phyloP scores from a whole-genome alignment of 768 basidiomycete species.

The Strobilomyces echinocephalus region DNA sequence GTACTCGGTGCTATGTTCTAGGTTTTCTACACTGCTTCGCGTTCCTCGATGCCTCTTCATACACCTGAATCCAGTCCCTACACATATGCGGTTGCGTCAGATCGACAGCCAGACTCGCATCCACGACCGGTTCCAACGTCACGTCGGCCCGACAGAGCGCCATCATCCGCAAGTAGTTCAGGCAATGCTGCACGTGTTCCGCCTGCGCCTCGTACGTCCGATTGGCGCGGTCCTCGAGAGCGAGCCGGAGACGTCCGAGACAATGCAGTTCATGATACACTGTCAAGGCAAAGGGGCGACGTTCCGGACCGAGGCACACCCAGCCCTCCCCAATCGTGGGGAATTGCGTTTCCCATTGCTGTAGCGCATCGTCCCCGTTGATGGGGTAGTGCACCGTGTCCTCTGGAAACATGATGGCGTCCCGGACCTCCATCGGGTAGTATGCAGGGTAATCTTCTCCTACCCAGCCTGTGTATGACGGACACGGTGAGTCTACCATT shows the following conservation, averaged over 20 bases:
- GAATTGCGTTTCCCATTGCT: constrained; percentile 24
- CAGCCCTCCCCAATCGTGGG: constrained; percentile 17
- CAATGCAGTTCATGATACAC: constrained; percentile 40
- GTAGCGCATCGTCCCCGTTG: constrained; percentile 17
- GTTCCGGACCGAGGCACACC: constrained; percentile 25
- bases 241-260: constrained; percentile 27
- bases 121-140: constrained; percentile 41
- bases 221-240: constrained; percentile 16
- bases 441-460: constrained; percentile 27
- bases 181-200: constrained; percentile 38
- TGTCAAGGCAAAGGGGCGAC: constrained; percentile 31
- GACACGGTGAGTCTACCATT: not conserved
- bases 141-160: constrained; percentile 44
- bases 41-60: constrained; percentile 20
- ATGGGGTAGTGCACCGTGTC: constrained; percentile 25
- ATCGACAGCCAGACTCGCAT: constrained; percentile 16
- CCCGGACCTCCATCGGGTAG: constrained; percentile 22
- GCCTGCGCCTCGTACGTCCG: constrained; percentile 14
- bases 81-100: constrained; percentile 22
- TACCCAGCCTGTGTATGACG: constrained; percentile 16
- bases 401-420: constrained; percentile 24
- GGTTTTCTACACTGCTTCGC: constrained; percentile 4
- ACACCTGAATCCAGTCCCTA: constrained; percentile 25
- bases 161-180: constrained; percentile 45
- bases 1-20: not conserved